Evolutionary conservation across 257 asterid genomes (phyloP).

Genomic region (Jacaranda mimosifolia): DNA sequence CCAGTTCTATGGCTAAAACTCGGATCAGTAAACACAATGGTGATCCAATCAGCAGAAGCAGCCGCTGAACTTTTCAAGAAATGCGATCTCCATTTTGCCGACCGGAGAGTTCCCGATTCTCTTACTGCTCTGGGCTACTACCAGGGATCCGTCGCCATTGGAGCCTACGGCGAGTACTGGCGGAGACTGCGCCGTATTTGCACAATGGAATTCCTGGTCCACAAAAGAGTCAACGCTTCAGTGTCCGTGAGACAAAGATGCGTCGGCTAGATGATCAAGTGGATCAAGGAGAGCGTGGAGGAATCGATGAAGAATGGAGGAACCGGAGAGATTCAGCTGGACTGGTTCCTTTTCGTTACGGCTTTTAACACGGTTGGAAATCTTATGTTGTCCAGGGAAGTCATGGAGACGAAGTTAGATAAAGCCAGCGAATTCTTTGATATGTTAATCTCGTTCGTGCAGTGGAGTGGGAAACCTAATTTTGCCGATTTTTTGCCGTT

Average conservation of each 20-base stretch:
- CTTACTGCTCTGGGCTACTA: slow-evolving; percentile 34
- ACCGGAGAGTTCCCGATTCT: slow-evolving; percentile 23
- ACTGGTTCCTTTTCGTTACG: slow-evolving; percentile 35
- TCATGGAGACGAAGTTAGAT: slow-evolving; percentile 36
- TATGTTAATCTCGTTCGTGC: slow-evolving; percentile 28
- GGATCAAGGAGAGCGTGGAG: slow-evolving; percentile 34
- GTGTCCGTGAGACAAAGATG: slow-evolving; percentile 26
- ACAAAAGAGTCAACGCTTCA: slow-evolving; percentile 38
- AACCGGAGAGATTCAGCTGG: slow-evolving; percentile 23
- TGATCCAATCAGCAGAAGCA: slow-evolving; percentile 35
- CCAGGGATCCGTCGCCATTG: slow-evolving; percentile 37
- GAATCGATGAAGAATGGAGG: neutral
- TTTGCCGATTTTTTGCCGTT: slow-evolving; percentile 41
- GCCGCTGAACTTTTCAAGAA: slow-evolving; percentile 54
- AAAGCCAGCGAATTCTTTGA: slow-evolving; percentile 39
- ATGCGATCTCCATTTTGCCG: slow-evolving; percentile 38
- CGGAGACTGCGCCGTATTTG: slow-evolving; percentile 33
- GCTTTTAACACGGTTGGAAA: slow-evolving; percentile 44
- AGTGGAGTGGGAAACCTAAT: slow-evolving; percentile 36
- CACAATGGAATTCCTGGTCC: slow-evolving; percentile 26
- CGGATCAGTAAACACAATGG: slow-evolving; percentile 44
- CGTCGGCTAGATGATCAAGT: slow-evolving; percentile 16
- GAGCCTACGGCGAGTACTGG: slow-evolving; percentile 43
- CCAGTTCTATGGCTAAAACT: slow-evolving; percentile 44
- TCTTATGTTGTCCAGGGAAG: slow-evolving; percentile 43